These are phyloP conservation scores for Cardamine chenopodiifolia DNA, from an alignment of 345 rosid species.

Conservation along the genomic window DNA sequence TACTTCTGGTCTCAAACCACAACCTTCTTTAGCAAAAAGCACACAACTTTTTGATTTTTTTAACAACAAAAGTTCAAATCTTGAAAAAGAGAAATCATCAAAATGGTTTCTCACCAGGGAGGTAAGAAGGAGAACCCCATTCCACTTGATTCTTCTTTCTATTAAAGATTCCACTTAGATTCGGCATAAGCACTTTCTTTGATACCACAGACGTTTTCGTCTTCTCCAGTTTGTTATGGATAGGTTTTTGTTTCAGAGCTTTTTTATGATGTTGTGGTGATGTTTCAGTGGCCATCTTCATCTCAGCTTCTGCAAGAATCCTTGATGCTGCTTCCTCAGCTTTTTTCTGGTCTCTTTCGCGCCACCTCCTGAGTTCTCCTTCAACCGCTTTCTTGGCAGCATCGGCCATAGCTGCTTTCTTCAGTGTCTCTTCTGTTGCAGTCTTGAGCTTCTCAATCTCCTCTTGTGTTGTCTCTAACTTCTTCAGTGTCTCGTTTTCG, in stretches of 20 bases:
- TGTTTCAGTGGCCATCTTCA: conserved; percentile 52
- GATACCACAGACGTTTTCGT: conserved; percentile 54
- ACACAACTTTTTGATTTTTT: conserved; percentile 25
- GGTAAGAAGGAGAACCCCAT: conserved; percentile 81
- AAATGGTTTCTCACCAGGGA: conserved; percentile 72
- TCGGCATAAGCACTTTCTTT: conserved; percentile 65
- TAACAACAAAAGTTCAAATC: conserved; percentile 26
- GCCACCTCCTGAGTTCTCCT: conserved; percentile 93
- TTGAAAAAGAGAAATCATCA: conserved; percentile 46
- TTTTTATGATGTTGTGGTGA: conserved; percentile 66
- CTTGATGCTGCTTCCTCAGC: conserved; percentile 79
- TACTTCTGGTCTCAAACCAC: conserved; percentile 30
- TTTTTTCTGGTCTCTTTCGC: conserved; percentile 84
- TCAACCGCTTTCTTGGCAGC: conserved; percentile 92
- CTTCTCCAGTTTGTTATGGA: conserved; percentile 60
- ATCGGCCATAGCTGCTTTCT: conserved; percentile 94
- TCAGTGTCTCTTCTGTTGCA: conserved; percentile 67
- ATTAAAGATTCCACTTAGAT: conserved; percentile 68
- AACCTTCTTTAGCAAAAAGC: conserved; percentile 7
- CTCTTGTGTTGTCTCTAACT: conserved; percentile 62
- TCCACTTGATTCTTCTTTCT: conserved; percentile 81
- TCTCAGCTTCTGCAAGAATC: conserved; percentile 70
- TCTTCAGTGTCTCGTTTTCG: conserved; percentile 81
- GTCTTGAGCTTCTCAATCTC: conserved; percentile 80
- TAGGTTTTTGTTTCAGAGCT: conserved; percentile 56